Percentiles rank a stretch among this genome's conserved stretches.
Conservation (phyloP, 2,329 filamentous ascomycete species). For the Penicillium thymicola region DNA sequence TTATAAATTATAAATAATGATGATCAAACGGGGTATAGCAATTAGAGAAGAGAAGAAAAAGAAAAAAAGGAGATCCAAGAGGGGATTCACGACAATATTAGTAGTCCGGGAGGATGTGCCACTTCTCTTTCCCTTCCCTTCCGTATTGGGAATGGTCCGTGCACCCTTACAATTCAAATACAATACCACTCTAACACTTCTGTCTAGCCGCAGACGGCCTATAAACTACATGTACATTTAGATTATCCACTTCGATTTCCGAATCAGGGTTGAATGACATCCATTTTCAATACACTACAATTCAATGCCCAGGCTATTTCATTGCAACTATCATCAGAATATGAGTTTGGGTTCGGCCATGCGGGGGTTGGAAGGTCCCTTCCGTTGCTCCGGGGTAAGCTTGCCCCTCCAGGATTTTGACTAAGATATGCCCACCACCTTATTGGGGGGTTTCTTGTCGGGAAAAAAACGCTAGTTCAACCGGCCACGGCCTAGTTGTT, state of each 20-base stretch:
- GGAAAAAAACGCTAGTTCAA: background rate
- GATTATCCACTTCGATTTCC: background rate
- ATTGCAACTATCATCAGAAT: background rate
- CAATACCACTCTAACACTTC: background rate
- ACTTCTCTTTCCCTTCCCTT: background rate
- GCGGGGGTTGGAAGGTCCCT: conserved; percentile 30
- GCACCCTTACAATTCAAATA: background rate
- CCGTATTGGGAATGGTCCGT: conserved; percentile 3
- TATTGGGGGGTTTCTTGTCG: background rate
- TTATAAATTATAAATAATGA: background rate
- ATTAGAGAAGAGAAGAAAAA: background rate
- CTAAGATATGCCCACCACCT: background rate
- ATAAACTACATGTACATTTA: background rate
- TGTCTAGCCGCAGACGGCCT: background rate
- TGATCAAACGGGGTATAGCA: background rate
- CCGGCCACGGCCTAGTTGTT: background rate
- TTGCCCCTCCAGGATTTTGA: conserved; percentile 9
- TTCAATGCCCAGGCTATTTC: background rate
- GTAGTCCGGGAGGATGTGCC: conserved; percentile 10
- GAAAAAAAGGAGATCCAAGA: conserved; percentile 4
- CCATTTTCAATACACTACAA: background rate
- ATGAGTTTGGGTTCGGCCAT: conserved; percentile 30
- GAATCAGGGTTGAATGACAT: background rate
- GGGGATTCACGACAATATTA: conserved; percentile 11
- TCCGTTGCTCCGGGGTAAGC: conserved; percentile 38